Base-by-base conservation (phyloP, 2,329 filamentous ascomycete species). In the Emmonsiellopsis sp. region DNA sequence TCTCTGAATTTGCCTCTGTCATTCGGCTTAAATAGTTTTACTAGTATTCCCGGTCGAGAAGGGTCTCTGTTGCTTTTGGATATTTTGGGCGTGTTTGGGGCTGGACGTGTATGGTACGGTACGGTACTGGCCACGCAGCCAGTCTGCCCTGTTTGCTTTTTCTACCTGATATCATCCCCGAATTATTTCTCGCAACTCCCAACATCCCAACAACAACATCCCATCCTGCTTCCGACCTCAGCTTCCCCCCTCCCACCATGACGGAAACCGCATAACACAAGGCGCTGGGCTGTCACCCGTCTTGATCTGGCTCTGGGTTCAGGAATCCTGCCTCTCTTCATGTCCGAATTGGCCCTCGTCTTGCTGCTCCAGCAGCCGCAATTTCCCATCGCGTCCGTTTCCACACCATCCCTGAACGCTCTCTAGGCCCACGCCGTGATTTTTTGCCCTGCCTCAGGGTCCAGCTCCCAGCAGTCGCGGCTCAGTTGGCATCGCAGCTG, bases 361-460 rank as follows among this genome's bases (percentile, higher is more conserved):
- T 35, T 30, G 52, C 52, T 54, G 52, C 47, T 43, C 37, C 32
- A 42, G 52, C 52, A 54, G 52, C 52, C 47, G 16, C 47, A 10
- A 15, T 54, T 31, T 43, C 40, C 40, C 32, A 16, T 38, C 48
- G 30, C 13, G 34, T 32, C 40, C 20, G 38, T 35, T 31, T 11
- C 49, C 30, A 38, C 10, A n/a, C n/a, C 13, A 43, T 51, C 38
- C 40, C 38, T 30, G 40, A 40, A 26, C 20, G 20, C 7, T 26
- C 47, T 34, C 16, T 31, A 20, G 20, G 35, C 7, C 34, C 32
- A 26, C 10, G 34, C 47, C 5, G 47, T 31, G 47, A 49, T 38
- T 49, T 32, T 32, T 31, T 9, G 16, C 47, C 35, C 31, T 7
- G 11, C 47, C 11, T 13, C 47, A 49, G 47, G 47, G 35, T 5